Base-by-base conservation (phyloP, 306 rosid genomes). In the Inga oerstediana region DNA sequence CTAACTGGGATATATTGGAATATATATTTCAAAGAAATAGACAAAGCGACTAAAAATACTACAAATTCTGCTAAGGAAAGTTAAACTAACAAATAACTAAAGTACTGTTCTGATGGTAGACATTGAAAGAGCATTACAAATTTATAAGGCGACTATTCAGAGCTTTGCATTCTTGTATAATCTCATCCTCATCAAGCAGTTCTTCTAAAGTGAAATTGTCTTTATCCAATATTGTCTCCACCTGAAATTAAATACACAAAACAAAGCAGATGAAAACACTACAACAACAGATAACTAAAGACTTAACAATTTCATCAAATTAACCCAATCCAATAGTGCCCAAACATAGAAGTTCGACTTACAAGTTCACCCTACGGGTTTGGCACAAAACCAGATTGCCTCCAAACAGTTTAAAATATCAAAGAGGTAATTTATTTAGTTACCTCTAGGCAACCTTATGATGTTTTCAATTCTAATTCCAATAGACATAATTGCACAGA, bases 81-180 rank as follows among this genome's bases (percentile, higher is more conserved):
- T 1, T 64, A 64, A 5, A 32, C 70, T 72, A 80, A 46, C 24
- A 73, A 83, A 80, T 27, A 75, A 81, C 39, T 30, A 73, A 82
- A 78, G 72, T 10, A 56, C 13, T 20, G 10, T 27, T n/a, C 83
- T 16, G 34, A 81, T 12, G 27, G 41, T 12, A 61, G 27, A 58
- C 82, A 84, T 71, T 67, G 74, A 80, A 81, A 76, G 85, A 80
- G 83, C 80, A 83, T 97, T 97, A 97, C 99, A 92, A 97, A 88
- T 92, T 92, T 87, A 97, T 94, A 82, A 97, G 99, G 86, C 99
- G 98, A 19, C 97, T 81, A 73, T 97, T 97, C 73, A 91, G 97
- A 79, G 97, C 94, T 91, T 97, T 97, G 97, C 99, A 97, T 82
- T 97, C 99, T 85, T 97, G 99, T 83, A 97, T 97, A 66, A 93